Conservation (phyloP, 2,329 filamentous ascomycete species). For the Alternaria sp. region DNA sequence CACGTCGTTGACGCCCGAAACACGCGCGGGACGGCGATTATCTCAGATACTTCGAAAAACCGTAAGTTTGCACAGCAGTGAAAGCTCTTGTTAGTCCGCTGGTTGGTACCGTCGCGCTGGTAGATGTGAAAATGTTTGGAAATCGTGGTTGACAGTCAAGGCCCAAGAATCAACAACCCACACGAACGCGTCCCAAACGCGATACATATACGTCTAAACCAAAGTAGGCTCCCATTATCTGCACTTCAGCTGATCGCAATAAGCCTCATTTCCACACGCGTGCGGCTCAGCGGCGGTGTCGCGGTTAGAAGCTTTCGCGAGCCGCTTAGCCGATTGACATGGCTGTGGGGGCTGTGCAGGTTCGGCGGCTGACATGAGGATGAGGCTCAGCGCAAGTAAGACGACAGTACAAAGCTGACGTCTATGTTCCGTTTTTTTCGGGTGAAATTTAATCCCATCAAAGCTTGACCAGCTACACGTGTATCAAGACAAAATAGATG, state of each 20-base stretch:
- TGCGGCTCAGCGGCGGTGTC: conserved; percentile 4
- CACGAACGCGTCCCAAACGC: background rate
- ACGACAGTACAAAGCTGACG: background rate
- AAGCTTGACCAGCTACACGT: too few relatives aligned
- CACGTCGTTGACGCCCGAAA: background rate
- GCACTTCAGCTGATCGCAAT: conserved; percentile 8
- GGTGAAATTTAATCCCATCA: too few relatives aligned
- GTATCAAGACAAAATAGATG: background rate
- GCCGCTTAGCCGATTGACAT: conserved; percentile 3
- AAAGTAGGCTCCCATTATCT: background rate
- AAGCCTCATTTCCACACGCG: conserved; percentile 11
- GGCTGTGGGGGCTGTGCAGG: conserved; percentile 7
- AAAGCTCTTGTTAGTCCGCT: background rate
- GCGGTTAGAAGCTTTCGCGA: conserved; percentile 1
- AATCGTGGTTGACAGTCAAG: background rate
- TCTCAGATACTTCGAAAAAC: background rate
- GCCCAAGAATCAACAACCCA: background rate
- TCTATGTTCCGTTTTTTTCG: background rate
- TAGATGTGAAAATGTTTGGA: fast-evolving
- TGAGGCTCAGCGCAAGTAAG: background rate
- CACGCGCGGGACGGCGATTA: background rate
- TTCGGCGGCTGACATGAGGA: background rate
- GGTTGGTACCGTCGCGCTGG: background rate
- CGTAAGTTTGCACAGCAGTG: background rate
- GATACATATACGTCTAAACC: background rate